Evolutionary conservation across 31 red algal genomes (phyloP).

Genomic region (Endocladia muricata): DNA sequence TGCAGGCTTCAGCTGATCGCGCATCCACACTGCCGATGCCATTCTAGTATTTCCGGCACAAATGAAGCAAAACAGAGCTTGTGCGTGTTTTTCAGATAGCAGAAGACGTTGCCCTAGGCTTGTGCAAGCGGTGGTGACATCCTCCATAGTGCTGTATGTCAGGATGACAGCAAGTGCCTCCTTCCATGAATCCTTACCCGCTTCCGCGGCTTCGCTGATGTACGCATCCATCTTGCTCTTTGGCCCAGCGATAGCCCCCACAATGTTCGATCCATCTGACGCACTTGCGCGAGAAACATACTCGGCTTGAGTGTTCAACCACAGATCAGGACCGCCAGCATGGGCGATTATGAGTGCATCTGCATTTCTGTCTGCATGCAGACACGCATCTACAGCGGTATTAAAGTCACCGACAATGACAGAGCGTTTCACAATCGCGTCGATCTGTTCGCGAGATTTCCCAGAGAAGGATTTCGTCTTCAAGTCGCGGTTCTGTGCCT

Average conservation of each 20-base stretch:
- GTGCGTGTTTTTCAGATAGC: slow-evolving; percentile 20
- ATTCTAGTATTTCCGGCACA: slow-evolving; percentile 64
- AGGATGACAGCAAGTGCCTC: slow-evolving; percentile 68
- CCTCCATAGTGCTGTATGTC: slow-evolving; percentile 58
- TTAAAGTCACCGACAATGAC: slow-evolving; percentile 81
- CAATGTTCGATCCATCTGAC: slow-evolving; percentile 26
- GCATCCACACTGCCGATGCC: slow-evolving; percentile 58
- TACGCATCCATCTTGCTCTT: slow-evolving; percentile 76
- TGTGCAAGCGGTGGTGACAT: slow-evolving; percentile 51
- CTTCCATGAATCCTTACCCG: slow-evolving; percentile 62
- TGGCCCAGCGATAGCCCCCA: slow-evolving; percentile 64
- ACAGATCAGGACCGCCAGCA: slow-evolving; percentile 70
- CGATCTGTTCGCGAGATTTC: slow-evolving; percentile 41
- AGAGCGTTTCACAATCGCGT: slow-evolving; percentile 38
- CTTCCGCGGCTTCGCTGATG: slow-evolving; percentile 35
- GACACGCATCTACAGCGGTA: slow-evolving; percentile 73
- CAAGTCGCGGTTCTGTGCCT: background rate
- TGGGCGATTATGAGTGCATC: slow-evolving; percentile 78
- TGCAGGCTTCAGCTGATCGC: background rate
- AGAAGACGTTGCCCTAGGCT: slow-evolving; percentile 64
- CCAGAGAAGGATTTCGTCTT: slow-evolving; percentile 35
- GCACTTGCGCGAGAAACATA: slow-evolving; percentile 33
- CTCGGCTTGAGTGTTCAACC: slow-evolving; percentile 63
- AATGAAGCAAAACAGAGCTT: slow-evolving; percentile 73
- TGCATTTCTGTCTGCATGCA: slow-evolving; percentile 51